These are phyloP conservation scores for Ceratocystis ficicola DNA, from an alignment of 2,329 filamentous ascomycete species.

Conservation along the genomic window DNA sequence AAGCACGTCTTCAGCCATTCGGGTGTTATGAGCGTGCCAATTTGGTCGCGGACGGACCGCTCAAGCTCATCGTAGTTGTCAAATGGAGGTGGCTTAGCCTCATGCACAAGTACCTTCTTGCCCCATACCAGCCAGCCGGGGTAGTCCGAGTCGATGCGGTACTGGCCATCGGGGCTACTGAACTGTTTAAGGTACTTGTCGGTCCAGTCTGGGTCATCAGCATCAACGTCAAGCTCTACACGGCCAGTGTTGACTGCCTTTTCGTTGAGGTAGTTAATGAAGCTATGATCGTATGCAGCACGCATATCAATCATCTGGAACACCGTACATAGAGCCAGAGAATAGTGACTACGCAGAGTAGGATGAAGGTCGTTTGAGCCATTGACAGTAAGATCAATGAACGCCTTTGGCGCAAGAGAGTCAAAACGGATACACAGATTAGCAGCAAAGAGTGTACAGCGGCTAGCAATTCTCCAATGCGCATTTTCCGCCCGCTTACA, in stretches of 20 bases:
- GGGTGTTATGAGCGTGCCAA: constrained; percentile 66
- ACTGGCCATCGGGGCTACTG: constrained; percentile 58
- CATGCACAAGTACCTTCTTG: constrained; percentile 69
- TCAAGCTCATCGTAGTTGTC: constrained; percentile 71
- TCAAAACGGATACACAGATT: constrained; percentile 90
- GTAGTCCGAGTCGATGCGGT: constrained; percentile 83
- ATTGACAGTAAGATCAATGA: constrained; percentile 69
- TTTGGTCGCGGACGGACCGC: constrained; percentile 57
- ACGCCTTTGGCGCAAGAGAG: constrained; percentile 64
- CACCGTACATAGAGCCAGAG: constrained; percentile 59
- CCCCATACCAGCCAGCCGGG: constrained; percentile 96
- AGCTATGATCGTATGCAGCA: constrained; percentile 73
- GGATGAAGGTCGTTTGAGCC: constrained; percentile 88
- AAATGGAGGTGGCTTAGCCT: constrained; percentile 56
- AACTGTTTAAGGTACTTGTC: constrained; percentile 66
- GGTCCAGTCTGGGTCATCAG: constrained; percentile 69
- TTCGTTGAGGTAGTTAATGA: constrained; percentile 60
- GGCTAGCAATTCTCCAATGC: constrained; percentile 92
- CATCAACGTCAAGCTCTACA: constrained; percentile 57
- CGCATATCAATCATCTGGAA: constrained; percentile 83
- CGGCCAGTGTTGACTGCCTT: constrained; percentile 54
- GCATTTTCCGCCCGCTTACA: constrained; percentile 63
- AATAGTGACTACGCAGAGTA: constrained; percentile 67
- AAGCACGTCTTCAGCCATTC: constrained; percentile 85
- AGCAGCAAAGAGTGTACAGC: constrained; percentile 80